phyloP scores from a whole-genome alignment of 164 flowering plant genomes.

The Litsea cubeba region DNA sequence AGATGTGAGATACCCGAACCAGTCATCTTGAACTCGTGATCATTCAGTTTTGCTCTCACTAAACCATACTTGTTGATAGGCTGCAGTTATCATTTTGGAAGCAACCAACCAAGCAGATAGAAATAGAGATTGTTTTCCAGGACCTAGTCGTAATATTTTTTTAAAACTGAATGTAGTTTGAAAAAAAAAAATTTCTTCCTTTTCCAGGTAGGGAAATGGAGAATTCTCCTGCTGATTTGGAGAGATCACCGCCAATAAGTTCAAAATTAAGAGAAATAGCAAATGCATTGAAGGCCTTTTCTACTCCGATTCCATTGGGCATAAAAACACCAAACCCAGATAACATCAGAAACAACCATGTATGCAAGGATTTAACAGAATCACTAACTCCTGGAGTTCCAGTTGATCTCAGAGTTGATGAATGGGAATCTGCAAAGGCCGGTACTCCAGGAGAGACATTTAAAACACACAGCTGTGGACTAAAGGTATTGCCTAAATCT shows the following conservation, averaged over 20 bases:
- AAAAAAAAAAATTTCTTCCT: neutral
- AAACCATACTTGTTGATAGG: neutral
- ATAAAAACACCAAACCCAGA: slow-evolving; percentile 15
- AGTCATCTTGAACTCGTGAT: slow-evolving; percentile 7
- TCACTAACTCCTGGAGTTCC: slow-evolving; percentile 30
- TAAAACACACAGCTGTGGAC: slow-evolving; percentile 29
- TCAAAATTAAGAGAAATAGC: slow-evolving; percentile 42
- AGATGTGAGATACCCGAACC: neutral
- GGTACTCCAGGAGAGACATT: slow-evolving; percentile 37
- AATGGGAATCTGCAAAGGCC: slow-evolving; percentile 13
- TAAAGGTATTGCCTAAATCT: slow-evolving; percentile 38
- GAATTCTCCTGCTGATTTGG: slow-evolving; percentile 13
- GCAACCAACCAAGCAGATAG: neutral
- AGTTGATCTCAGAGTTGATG: slow-evolving; percentile 9
- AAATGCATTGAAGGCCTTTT: slow-evolving; percentile 38
- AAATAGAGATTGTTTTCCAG: neutral
- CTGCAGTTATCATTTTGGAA: neutral
- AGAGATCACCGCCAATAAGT: slow-evolving; percentile 54
- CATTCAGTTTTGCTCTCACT: neutral
- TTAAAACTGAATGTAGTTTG: no score
- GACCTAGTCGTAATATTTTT: no score
- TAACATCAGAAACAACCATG: neutral
- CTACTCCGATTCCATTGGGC: slow-evolving; percentile 28
- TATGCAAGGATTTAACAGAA: slow-evolving; percentile 6
- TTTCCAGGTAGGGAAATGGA: neutral